phyloP scores from a whole-genome alignment of 2,329 filamentous ascomycete genomes.

The Scopulariopsis brevicaulis region DNA sequence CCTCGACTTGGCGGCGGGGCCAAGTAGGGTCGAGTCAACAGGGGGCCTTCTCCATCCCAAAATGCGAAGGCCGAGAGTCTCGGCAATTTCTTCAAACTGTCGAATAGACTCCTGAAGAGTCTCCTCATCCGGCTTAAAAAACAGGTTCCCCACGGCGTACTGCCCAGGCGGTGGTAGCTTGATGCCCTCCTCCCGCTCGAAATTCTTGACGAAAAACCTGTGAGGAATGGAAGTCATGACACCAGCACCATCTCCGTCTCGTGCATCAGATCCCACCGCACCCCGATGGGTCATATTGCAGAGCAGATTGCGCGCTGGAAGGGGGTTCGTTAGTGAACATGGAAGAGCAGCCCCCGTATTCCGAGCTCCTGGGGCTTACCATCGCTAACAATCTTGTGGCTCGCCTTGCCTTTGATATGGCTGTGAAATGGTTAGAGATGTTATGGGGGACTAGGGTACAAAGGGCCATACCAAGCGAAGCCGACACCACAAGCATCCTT shows the following conservation, averaged over 20 bases:
- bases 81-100: conserved; percentile 89
- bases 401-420: conserved; percentile 93
- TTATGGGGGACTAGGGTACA: not conserved
- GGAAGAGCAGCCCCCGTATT: not conserved
- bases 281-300: conserved; percentile 99
- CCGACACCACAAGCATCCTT: conserved; percentile 99
- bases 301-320: conserved; percentile 73
- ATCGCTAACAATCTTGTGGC: conserved; percentile 99
- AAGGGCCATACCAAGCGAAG: conserved; percentile 74
- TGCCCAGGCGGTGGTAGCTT: conserved; percentile 81
- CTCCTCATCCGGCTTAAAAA: conserved; percentile 95
- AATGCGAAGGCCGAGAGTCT: conserved; percentile 76
- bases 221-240: conserved; percentile 99
- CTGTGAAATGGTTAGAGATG: conserved; percentile 28
- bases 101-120: conserved; percentile 81
- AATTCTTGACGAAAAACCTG: conserved; percentile 98
- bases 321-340: conserved; percentile 11
- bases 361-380: conserved; percentile 44
- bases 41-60: conserved; percentile 95
- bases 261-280: conserved; percentile 92
- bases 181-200: conserved; percentile 80
- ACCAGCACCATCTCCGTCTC: conserved; percentile 96
- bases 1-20: conserved; percentile 82
- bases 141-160: conserved; percentile 94
- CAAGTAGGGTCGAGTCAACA: conserved; percentile 83